These are phyloP conservation scores for Eremothecium coryli DNA, from an alignment of 1,139 yeast genomes.

Conservation along the genomic window DNA sequence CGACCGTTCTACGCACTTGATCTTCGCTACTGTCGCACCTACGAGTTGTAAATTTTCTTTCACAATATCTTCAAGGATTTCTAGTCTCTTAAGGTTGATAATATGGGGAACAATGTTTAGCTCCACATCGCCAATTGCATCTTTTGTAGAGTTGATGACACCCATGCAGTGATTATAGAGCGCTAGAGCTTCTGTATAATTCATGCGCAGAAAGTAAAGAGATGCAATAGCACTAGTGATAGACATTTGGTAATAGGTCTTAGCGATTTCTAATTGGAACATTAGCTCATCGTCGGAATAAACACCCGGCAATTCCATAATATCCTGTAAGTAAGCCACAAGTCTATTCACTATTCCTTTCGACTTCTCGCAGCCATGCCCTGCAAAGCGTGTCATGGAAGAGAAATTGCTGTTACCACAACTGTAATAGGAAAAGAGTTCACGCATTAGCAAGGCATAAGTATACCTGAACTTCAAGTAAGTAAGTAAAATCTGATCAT, in stretches of 20 bases:
- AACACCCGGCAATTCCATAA: slow-evolving; percentile 83
- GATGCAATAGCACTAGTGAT: slow-evolving; percentile 21
- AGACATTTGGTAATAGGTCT: slow-evolving; percentile 17
- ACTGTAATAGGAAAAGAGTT: slow-evolving; percentile 29
- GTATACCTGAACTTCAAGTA: slow-evolving; percentile 62
- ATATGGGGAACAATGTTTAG: slow-evolving; percentile 4
- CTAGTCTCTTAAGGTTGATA: not conserved
- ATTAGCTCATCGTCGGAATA: slow-evolving; percentile 68
- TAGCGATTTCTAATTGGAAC: slow-evolving; percentile 39
- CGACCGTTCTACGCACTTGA: slow-evolving; percentile 14
- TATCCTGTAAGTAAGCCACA: slow-evolving; percentile 36
- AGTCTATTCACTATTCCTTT: slow-evolving; percentile 26
- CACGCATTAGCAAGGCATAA: slow-evolving; percentile 64
- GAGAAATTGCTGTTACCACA: not conserved
- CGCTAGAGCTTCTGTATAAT: slow-evolving; percentile 26
- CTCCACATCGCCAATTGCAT: slow-evolving; percentile 8
- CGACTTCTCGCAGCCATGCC: slow-evolving; percentile 25
- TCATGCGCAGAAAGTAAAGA: slow-evolving; percentile 23
- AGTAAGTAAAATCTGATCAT: slow-evolving; percentile 65
- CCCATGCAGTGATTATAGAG: slow-evolving; percentile 22
- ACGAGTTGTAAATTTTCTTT: slow-evolving; percentile 20
- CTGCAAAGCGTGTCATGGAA: slow-evolving; percentile 40
- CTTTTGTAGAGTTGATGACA: slow-evolving; percentile 13
- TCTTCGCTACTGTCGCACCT: slow-evolving; percentile 27
- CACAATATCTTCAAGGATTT: slow-evolving; percentile 9